Evolutionary conservation across 331 rosid genomes (phyloP).

Genomic region (Saraca asoca): DNA sequence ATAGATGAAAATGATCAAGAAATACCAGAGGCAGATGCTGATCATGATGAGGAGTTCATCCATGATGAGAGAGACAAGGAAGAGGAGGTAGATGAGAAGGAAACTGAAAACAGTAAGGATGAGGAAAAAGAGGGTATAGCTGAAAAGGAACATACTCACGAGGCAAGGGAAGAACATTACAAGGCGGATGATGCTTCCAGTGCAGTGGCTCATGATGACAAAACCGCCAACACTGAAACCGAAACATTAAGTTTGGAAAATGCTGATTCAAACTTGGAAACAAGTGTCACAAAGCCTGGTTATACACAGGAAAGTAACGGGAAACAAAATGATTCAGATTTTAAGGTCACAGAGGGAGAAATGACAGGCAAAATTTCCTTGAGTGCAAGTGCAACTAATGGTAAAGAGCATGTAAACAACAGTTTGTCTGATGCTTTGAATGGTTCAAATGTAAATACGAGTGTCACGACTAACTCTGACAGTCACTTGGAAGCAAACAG

Average conservation of each 20-base stretch:
- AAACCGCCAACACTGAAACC: conserved; percentile 49
- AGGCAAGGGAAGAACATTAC: conserved; percentile 83
- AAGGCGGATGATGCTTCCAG: conserved; percentile 92
- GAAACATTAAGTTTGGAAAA: conserved; percentile 51
- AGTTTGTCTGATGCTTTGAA: conserved; percentile 36
- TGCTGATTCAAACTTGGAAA: conserved; percentile 41
- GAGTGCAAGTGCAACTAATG: conserved; percentile 31
- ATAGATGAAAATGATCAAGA: conserved; percentile 78
- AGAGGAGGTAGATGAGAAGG: conserved; percentile 44
- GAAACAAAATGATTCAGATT: conserved; percentile 42
- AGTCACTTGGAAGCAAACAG: conserved; percentile 43
- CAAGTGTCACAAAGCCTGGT: conserved; percentile 25
- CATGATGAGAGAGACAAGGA: conserved; percentile 55
- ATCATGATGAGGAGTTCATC: conserved; percentile 51
- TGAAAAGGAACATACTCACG: conserved; percentile 57
- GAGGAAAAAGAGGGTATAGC: conserved; percentile 39
- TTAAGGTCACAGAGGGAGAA: conserved; percentile 44
- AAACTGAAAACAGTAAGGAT: conserved; percentile 34
- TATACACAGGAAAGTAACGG: conserved; percentile 35
- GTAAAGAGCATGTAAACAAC: conserved; percentile 37
- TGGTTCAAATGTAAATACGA: conserved; percentile 38
- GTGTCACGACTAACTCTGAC: conserved; percentile 29
- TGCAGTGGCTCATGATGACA: conserved; percentile 73
- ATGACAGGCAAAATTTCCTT: conserved; percentile 34
- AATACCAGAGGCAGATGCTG: conserved; percentile 51